Percentiles rank a stretch among this genome's conserved stretches.
Conservation (phyloP, 257 asterid species). For the Primulina huaijiensis region DNA sequence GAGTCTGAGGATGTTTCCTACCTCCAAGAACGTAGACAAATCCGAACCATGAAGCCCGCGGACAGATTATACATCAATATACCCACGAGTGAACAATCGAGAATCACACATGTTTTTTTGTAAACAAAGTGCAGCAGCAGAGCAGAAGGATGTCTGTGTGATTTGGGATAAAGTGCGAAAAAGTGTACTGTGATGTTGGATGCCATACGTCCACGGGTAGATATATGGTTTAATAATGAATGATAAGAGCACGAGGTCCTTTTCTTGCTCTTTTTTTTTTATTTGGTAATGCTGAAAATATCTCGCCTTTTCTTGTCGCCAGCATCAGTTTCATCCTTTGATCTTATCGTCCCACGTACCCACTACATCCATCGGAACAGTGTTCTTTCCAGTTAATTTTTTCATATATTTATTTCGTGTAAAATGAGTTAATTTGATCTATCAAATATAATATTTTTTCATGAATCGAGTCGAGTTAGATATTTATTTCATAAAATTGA, state of each 20-base stretch:
- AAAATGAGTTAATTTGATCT: too few species aligned
- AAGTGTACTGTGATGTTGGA: constrained; percentile 26
- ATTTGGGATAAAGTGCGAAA: constrained; percentile 19
- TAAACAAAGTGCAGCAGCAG: constrained; percentile 10
- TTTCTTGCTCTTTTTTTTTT: neutral
- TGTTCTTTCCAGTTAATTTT: too few species aligned
- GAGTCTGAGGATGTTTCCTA: neutral
- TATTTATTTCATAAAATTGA: too few species aligned
- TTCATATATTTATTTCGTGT: too few species aligned
- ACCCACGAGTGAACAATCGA: neutral
- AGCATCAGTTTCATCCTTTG: too few species aligned
- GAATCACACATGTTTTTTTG: constrained; percentile 1
- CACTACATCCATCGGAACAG: neutral
- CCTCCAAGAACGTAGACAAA: neutral
- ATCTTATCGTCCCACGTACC: neutral
- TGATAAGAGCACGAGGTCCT: too few species aligned
- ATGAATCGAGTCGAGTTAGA: too few species aligned
- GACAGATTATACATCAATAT: neutral
- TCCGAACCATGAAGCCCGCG: neutral
- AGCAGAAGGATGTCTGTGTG: neutral
- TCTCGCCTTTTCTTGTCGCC: neutral
- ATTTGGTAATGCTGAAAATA: neutral
- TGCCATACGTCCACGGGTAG: constrained; percentile 19
- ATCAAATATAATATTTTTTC: too few species aligned
- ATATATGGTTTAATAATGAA: too few species aligned